Percentiles rank a stretch among this genome's conserved stretches.
Conservation (phyloP, 768 basidiomycete genomes). For the Tulasnella sp. region DNA sequence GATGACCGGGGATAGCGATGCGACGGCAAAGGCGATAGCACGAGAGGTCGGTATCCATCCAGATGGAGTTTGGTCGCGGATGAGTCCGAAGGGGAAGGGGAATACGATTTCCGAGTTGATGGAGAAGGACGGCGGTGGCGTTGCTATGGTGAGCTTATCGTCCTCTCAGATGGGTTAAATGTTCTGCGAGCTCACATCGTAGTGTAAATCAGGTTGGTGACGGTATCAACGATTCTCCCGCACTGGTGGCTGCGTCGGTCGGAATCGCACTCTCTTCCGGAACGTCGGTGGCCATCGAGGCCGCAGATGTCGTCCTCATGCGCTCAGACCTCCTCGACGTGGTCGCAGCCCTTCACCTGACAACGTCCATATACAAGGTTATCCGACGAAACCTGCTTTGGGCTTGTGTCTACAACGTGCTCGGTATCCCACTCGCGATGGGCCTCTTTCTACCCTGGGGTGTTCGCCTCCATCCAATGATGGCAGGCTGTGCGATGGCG, state of each 20-base stretch:
- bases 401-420: slow-evolving; percentile 89
- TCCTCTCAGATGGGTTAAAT: background rate
- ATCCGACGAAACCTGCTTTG: slow-evolving; percentile 90
- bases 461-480: slow-evolving; percentile 92
- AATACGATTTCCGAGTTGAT: slow-evolving; percentile 71
- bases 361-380: slow-evolving; percentile 74
- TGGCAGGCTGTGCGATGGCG: slow-evolving; percentile 98
- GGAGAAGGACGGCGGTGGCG: slow-evolving; percentile 53
- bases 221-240: slow-evolving; percentile 98
- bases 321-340: slow-evolving; percentile 94
- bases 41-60: slow-evolving; percentile 76
- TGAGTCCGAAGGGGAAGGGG: slow-evolving; percentile 95
- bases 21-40: slow-evolving; percentile 81
- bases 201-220: slow-evolving; percentile 66
- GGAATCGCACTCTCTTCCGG: slow-evolving; percentile 95
- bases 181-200: background rate
- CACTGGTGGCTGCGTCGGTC: slow-evolving; percentile 88
- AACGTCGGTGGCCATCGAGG: slow-evolving; percentile 95
- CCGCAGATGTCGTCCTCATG: slow-evolving; percentile 97
- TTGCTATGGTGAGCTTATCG: slow-evolving; percentile 68
- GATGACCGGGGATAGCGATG: slow-evolving; percentile 87
- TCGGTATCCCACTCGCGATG: slow-evolving; percentile 97
- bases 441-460: slow-evolving; percentile 88
- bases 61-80: slow-evolving; percentile 78
- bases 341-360: slow-evolving; percentile 89